Conservation (phyloP, 176 grass and related monocot genomes). For the Juncus inflexus region DNA sequence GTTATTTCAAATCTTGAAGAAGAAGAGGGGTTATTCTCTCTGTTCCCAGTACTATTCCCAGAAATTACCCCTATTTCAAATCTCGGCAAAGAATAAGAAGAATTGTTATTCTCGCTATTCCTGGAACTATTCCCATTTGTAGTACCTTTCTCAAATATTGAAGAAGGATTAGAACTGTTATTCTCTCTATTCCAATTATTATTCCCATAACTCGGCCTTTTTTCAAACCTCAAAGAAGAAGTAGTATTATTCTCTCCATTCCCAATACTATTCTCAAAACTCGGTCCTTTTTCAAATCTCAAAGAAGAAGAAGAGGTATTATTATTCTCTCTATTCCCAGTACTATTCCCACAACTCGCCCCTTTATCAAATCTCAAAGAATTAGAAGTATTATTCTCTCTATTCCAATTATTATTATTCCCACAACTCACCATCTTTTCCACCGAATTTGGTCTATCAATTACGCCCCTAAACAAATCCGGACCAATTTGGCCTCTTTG, state of each 20-base stretch:
- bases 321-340: conserved; percentile 11
- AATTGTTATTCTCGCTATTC: conserved; percentile 8
- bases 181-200: conserved; percentile 18
- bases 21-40: conserved; percentile 17
- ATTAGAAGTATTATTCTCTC: conserved; percentile 3
- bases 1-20: not conserved
- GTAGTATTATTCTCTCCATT: conserved; percentile 9
- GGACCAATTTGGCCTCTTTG: conserved; percentile 15
- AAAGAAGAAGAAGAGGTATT: not conserved
- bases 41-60: conserved; percentile 12
- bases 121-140: not conserved
- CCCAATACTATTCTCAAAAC: conserved; percentile 8
- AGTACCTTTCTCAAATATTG: conserved; percentile 9
- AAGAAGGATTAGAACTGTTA: conserved; percentile 14
- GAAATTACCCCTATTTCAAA: not conserved
- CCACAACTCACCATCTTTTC: conserved; percentile 12
- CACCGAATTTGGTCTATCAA: conserved; percentile 30
- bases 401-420: conserved; percentile 13
- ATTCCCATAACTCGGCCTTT: too few species aligned
- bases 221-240: not conserved
- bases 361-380: conserved; percentile 18
- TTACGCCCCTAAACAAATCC: conserved; percentile 37
- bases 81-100: not conserved
- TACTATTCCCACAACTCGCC: not conserved
- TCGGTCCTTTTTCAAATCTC: not conserved